A percentile compares a stretch with the other conserved stretches of the same genome.
Evolutionary conservation across 352 stramenopile genomes (phyloP).

Genomic region (Detonula confervacea): DNA sequence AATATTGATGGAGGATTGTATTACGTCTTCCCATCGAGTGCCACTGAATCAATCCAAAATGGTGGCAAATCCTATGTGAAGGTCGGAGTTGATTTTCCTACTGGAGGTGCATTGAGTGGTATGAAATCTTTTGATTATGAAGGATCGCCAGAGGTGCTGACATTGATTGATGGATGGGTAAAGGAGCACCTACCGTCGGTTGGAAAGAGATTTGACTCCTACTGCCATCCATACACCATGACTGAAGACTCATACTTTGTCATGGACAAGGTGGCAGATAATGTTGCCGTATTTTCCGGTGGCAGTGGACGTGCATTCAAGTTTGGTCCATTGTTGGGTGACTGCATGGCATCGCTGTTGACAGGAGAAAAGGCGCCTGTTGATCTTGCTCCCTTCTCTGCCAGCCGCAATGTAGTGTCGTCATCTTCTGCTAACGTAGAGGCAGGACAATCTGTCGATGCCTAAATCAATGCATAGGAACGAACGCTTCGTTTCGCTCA

Average conservation of each 20-base stretch:
- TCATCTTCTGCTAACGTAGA: background rate
- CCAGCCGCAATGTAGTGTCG: constrained; percentile 4
- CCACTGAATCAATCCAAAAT: constrained; percentile 46
- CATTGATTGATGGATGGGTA: constrained; percentile 51
- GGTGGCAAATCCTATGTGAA: constrained; percentile 36
- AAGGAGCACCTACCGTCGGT: constrained; percentile 41
- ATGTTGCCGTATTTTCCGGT: constrained; percentile 52
- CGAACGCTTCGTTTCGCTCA: background rate
- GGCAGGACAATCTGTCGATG: background rate
- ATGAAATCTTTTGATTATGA: constrained; percentile 54
- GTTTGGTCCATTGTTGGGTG: constrained; percentile 53
- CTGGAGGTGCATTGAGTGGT: constrained; percentile 20
- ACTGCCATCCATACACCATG: constrained; percentile 55
- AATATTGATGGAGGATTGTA: constrained; percentile 47
- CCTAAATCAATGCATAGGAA: background rate
- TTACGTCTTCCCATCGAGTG: constrained; percentile 51
- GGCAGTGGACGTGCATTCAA: constrained; percentile 52
- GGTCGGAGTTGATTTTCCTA: constrained; percentile 53
- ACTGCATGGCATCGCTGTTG: constrained; percentile 45
- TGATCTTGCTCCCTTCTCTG: constrained; percentile 38
- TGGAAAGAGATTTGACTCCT: constrained; percentile 36
- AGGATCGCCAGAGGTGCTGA: constrained; percentile 34
- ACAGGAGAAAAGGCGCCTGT: constrained; percentile 29
- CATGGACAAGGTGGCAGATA: constrained; percentile 51
- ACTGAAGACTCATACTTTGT: constrained; percentile 59